phyloP scores from a whole-genome alignment of 441 rosid species.

The Euphorbia corollata region DNA sequence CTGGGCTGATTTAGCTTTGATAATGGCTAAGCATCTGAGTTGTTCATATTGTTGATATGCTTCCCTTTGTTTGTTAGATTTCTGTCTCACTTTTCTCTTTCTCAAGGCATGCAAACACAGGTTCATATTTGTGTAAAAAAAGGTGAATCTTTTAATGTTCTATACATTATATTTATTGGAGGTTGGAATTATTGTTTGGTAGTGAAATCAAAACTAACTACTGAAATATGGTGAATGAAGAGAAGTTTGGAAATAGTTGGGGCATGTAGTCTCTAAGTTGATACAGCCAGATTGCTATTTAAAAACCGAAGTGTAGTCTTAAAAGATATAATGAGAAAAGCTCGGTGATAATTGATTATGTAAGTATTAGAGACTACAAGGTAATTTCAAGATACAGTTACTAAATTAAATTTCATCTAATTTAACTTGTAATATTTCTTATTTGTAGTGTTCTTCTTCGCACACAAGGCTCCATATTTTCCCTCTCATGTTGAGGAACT shows the following conservation, averaged over 20 bases:
- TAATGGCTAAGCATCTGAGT: not conserved
- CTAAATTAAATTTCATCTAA: not conserved
- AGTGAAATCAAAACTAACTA: not conserved
- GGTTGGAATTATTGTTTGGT: constrained; percentile 1
- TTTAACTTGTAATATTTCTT: not conserved
- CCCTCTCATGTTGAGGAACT: not conserved
- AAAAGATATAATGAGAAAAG: not conserved
- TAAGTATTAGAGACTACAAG: not conserved
- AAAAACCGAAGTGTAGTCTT: not conserved
- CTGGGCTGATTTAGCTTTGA: not conserved
- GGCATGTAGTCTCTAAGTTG: not conserved
- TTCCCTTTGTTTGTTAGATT: not conserved
- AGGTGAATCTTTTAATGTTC: no score
- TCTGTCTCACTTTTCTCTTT: not conserved
- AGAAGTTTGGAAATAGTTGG: not conserved
- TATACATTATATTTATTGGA: not conserved
- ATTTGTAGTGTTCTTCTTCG: not conserved
- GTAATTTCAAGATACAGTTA: not conserved
- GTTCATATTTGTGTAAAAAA: not conserved
- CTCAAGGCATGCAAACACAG: not conserved
- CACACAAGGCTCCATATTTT: not conserved
- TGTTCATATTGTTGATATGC: not conserved
- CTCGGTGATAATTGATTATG: not conserved
- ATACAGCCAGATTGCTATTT: not conserved
- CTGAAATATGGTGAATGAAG: not conserved